Percentiles rank a stretch among this genome's conserved stretches.
Evolutionary conservation across 192 early-diverging fungal genomes (phyloP).

Genomic region (Coemansia sp.): DNA sequence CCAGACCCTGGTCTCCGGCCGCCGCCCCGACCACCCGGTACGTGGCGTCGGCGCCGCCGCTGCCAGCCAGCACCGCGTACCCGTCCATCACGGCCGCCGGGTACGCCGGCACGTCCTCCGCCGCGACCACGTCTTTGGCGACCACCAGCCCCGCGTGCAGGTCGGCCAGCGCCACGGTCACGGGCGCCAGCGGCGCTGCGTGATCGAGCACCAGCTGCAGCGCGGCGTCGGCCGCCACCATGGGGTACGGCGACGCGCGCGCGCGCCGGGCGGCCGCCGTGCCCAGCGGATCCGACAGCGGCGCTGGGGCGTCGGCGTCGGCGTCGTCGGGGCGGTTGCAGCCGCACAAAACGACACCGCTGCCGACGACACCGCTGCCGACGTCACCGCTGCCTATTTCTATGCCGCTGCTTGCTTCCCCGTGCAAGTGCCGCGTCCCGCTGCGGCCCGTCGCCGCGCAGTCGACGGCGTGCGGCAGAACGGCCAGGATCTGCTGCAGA

Average conservation of each 20-base stretch:
- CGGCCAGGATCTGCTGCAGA: slow-evolving; percentile 62
- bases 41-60: too few species aligned
- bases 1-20: too few species aligned
- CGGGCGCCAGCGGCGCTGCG: too few species aligned
- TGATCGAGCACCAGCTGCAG: slow-evolving; percentile 51
- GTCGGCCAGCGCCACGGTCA: too few species aligned
- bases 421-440: slow-evolving; percentile 13
- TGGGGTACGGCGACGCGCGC: slow-evolving; percentile 79
- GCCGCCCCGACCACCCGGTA: too few species aligned
- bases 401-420: too few species aligned
- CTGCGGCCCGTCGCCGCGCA: slow-evolving; percentile 17
- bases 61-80: slow-evolving; percentile 80
- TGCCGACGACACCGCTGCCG: too few species aligned
- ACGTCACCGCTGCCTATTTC: too few species aligned
- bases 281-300: slow-evolving; percentile 3
- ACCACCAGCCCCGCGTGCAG: slow-evolving; percentile 59
- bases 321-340: slow-evolving; percentile 26
- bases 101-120: slow-evolving; percentile 77
- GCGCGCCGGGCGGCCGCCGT: slow-evolving; percentile 58
- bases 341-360: slow-evolving; percentile 17
- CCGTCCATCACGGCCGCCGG: slow-evolving; percentile 89
- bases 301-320: neutral
- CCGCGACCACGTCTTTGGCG: slow-evolving; percentile 68
- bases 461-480: slow-evolving; percentile 82
- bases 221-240: slow-evolving; percentile 70